Evolutionary conservation across 805 yeast species (phyloP).

Genomic region (Ogataea trehalophila): DNA sequence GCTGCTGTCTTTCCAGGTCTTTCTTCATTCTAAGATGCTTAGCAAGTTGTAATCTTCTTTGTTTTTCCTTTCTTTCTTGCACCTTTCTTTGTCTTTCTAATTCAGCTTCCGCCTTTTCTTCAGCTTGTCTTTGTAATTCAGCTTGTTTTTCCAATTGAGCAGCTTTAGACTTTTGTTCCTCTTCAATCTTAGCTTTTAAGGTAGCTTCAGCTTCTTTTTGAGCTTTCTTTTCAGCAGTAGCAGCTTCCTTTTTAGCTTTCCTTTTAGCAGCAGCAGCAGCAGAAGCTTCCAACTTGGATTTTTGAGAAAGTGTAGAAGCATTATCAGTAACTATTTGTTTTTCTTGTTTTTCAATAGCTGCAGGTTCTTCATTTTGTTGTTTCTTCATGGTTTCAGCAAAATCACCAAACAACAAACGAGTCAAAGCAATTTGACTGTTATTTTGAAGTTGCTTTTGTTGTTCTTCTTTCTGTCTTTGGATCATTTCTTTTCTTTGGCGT

Average conservation of each 20-base stretch:
- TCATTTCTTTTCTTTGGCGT: background rate
- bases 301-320: background rate
- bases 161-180: background rate
- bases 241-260: conserved; percentile 1
- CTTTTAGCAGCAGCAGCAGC: background rate
- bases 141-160: background rate
- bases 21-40: background rate
- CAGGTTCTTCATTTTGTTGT: background rate
- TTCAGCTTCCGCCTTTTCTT: background rate
- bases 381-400: background rate
- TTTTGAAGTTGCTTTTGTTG: background rate
- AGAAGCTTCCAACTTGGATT: background rate
- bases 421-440: conserved; percentile 1
- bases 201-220: background rate
- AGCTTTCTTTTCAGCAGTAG: background rate
- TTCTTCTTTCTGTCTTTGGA: background rate
- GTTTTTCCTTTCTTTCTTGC: conserved; percentile 3
- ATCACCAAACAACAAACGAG: background rate
- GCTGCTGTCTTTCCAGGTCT: conserved; percentile 1
- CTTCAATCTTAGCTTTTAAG: background rate
- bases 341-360: background rate
- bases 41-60: conserved; percentile 1
- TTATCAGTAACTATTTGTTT: background rate
- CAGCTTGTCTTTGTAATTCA: background rate
- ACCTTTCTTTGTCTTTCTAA: background rate